Evolutionary conservation across 1,284 basidiomycete genomes (phyloP).

Genomic region (Ustilago lituana): DNA sequence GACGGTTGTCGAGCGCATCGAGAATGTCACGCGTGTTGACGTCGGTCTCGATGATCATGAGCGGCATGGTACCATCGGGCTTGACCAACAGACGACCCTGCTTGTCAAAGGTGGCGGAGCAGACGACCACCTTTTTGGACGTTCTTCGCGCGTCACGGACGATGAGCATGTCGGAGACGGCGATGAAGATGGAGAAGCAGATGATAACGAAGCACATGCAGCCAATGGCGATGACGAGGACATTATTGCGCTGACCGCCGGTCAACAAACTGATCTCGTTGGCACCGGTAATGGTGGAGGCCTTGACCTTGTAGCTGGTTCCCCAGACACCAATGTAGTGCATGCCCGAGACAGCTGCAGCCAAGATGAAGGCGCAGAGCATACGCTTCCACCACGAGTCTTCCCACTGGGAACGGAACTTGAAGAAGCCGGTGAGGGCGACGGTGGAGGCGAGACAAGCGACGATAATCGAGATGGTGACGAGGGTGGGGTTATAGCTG

Average conservation of each 20-base stretch:
- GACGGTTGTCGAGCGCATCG: slow-evolving; percentile 69
- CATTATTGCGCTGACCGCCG: slow-evolving; percentile 61
- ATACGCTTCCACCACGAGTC: slow-evolving; percentile 70
- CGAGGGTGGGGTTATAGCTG: slow-evolving; percentile 66
- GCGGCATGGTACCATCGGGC: slow-evolving; percentile 70
- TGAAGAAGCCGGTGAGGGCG: slow-evolving; percentile 70
- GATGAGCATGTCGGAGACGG: slow-evolving; percentile 68
- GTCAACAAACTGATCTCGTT: slow-evolving; percentile 42
- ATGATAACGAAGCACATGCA: slow-evolving; percentile 71
- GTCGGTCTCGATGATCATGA: slow-evolving; percentile 71
- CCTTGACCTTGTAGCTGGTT: slow-evolving; percentile 68
- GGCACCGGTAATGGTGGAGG: slow-evolving; percentile 20
- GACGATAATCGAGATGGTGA: slow-evolving; percentile 69
- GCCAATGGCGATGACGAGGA: slow-evolving; percentile 67
- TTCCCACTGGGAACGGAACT: slow-evolving; percentile 70
- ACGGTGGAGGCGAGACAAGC: slow-evolving; percentile 70
- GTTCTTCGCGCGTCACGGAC: slow-evolving; percentile 68
- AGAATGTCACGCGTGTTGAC: slow-evolving; percentile 68
- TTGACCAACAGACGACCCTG: slow-evolving; percentile 70
- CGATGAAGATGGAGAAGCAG: slow-evolving; percentile 68
- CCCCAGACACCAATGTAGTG: slow-evolving; percentile 71
- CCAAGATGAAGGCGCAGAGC: slow-evolving; percentile 68
- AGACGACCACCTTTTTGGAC: slow-evolving; percentile 70
- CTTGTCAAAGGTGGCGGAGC: slow-evolving; percentile 70
- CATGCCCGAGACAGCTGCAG: slow-evolving; percentile 70